These are phyloP conservation scores for Saccharum hybrid DNA, from an alignment of 202 grass and related monocot genomes.

Conservation along the genomic window DNA sequence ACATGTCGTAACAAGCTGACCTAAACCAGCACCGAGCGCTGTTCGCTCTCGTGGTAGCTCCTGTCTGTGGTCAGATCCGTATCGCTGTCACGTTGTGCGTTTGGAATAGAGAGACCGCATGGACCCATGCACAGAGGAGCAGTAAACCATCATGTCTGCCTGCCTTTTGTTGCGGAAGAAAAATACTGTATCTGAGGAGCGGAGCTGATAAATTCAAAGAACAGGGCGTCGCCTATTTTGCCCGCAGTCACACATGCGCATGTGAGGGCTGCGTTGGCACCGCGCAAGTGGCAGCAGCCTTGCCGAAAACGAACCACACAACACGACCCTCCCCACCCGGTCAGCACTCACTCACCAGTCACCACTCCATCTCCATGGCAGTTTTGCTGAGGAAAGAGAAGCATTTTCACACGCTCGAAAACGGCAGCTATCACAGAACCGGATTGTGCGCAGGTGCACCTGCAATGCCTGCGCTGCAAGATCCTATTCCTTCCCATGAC, in stretches of 20 bases:
- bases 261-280: slow-evolving; percentile 34
- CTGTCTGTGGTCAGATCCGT: slow-evolving; percentile 18
- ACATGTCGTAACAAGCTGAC: background rate
- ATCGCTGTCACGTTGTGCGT: slow-evolving; percentile 30
- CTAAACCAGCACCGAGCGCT: background rate
- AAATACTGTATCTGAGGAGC: no score
- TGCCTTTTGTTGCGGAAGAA: no score
- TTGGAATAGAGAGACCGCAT: slow-evolving; percentile 15
- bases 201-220: no score
- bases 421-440: background rate
- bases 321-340: background rate
- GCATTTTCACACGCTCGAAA: background rate
- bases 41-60: background rate
- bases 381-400: background rate
- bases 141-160: slow-evolving; percentile 21
- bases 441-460: background rate
- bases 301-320: background rate
- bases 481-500: background rate
- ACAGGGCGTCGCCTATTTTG: no score
- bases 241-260: background rate
- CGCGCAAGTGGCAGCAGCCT: slow-evolving; percentile 14
- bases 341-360: no score
- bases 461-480: background rate
- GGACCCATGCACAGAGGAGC: slow-evolving; percentile 34
- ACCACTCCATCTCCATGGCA: background rate